Base-by-base conservation (phyloP, 768 basidiomycete species). In the Termitomyces sp. region DNA sequence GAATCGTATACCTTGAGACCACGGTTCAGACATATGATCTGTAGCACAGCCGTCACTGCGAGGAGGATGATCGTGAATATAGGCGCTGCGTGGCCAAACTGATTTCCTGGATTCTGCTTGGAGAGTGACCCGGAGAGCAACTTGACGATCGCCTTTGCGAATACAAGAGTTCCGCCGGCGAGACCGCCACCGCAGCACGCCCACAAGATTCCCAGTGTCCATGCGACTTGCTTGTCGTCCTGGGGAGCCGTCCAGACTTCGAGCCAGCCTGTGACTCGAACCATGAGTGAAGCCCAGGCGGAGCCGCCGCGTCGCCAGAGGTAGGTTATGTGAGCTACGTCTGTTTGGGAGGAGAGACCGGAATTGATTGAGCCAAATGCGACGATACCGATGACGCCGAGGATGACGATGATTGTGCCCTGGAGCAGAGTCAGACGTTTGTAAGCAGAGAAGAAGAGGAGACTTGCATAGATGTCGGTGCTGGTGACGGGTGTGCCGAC, bases 181-280 rank as follows among this genome's bases (percentile, higher is more conserved):
- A 98, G 76, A 36, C 93, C 89, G 13, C 95, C 95, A 34, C 95
- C 95, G 55, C 87, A 86, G 61, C 94, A 94, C 2, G 93, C 91
- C 96, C 95, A 98, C 1, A 88, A 88, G 50, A 98, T 93, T 14
- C 95, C 95, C 45, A 95, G 79, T 27, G 91, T 87, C 92, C 94
- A 97, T 7, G 89, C 88, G 42, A 98, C 77, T 54, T 87, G 86
- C 64, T 83, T 89, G 67, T 98, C 95, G 67, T 89, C 89, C 66
- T 88, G 89, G 13, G 87, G 79, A 30, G 83, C 86, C 8, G 88
- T 88, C 87, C 90, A 89, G 1, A 70, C 64, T 67, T 95, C 93
- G 50, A 95, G 72, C 66, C 79, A 78, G 60, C 85, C 82, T 26
- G 79, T 80, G 36, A 89, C 67, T 75, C 82, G 79, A 27, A 72